These are phyloP conservation scores for Aureoboletus auriporus DNA, from an alignment of 768 basidiomycete genomes.

Conservation along the genomic window DNA sequence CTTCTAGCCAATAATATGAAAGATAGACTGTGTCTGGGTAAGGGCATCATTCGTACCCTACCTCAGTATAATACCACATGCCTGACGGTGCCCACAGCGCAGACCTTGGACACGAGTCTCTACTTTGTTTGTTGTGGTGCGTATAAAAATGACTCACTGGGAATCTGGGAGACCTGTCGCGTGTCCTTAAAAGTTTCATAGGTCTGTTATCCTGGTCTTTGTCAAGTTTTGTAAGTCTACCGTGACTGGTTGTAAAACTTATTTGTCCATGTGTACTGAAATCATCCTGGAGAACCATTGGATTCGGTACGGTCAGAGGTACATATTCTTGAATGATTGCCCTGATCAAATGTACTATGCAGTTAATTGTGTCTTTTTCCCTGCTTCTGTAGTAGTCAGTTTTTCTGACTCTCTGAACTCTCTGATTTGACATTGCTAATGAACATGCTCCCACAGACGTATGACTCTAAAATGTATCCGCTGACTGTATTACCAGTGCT, in stretches of 20 bases:
- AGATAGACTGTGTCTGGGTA: no score
- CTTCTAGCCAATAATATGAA: no score
- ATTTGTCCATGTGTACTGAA: no score
- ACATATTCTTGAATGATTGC: no score
- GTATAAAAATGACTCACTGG: no score
- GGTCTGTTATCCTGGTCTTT: neutral
- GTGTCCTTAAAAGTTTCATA: neutral
- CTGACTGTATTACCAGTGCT: no score
- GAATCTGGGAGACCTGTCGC: no score
- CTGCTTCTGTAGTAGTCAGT: neutral
- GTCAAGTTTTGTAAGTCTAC: no score
- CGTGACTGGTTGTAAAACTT: no score
- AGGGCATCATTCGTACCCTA: no score
- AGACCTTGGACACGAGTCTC: neutral
- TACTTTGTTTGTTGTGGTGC: neutral
- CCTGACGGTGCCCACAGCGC: neutral
- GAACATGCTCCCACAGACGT: neutral
- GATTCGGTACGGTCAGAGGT: neutral
- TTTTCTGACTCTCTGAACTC: no score
- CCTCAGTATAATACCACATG: no score
- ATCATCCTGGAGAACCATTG: neutral
- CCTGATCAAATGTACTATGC: neutral
- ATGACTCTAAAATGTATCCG: neutral
- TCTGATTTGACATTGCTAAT: neutral
- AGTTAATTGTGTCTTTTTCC: neutral